Evolutionary conservation across 2,329 filamentous ascomycete genomes (phyloP).

Genomic region (Botrytis fragariae): DNA sequence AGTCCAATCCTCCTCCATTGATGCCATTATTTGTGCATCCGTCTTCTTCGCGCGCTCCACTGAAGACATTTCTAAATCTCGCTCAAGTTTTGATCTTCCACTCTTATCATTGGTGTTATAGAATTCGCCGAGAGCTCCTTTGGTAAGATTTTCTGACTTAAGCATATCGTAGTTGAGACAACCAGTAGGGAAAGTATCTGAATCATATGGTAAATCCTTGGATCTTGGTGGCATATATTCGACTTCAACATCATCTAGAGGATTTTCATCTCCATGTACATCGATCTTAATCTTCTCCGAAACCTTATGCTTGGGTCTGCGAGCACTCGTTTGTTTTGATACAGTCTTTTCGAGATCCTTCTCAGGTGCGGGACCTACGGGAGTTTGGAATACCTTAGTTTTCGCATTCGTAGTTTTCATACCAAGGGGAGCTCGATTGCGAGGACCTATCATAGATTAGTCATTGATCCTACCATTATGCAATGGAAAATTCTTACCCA

Average conservation of each 20-base stretch:
- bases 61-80: slow-evolving; percentile 53
- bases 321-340: slow-evolving; percentile 51
- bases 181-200: slow-evolving; percentile 62
- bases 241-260: slow-evolving; percentile 61
- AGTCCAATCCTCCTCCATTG: slow-evolving; percentile 63
- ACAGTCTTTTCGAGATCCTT: slow-evolving; percentile 63
- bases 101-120: slow-evolving; percentile 62
- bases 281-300: slow-evolving; percentile 61
- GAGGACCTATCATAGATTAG: slow-evolving; percentile 41
- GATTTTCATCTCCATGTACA: slow-evolving; percentile 53
- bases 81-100: slow-evolving; percentile 61
- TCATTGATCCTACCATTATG: slow-evolving; percentile 30
- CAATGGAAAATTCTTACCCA: slow-evolving; percentile 55
- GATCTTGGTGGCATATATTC: slow-evolving; percentile 85
- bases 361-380: slow-evolving; percentile 58
- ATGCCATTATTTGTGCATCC: slow-evolving; percentile 65
- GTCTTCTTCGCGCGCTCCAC: slow-evolving; percentile 48
- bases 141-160: slow-evolving; percentile 57
- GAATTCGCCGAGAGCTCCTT: slow-evolving; percentile 46
- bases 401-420: slow-evolving; percentile 98
- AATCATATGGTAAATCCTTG: slow-evolving; percentile 64
- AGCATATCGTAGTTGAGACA: slow-evolving; percentile 56
- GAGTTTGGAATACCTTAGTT: slow-evolving; percentile 63
- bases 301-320: slow-evolving; percentile 54
- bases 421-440: slow-evolving; percentile 76